phyloP scores from a whole-genome alignment of 306 rosid species.

The Trifolium pratense region DNA sequence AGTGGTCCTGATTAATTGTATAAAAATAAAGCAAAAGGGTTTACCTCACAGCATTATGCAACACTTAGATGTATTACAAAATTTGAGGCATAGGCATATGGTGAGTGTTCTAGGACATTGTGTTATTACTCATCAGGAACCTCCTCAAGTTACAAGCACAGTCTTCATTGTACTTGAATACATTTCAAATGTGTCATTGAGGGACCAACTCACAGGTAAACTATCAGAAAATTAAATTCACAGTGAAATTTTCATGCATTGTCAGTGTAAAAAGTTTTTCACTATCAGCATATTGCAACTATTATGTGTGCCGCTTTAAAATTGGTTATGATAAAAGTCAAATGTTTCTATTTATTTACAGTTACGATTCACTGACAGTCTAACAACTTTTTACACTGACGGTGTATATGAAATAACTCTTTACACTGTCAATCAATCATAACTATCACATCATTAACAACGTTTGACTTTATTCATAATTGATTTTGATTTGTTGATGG shows the following conservation, averaged over 20 bases:
- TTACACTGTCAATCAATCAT: neutral
- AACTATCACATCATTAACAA: neutral
- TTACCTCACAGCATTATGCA: constrained; percentile 58
- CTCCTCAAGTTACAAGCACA: constrained; percentile 61
- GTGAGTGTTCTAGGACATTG: constrained; percentile 91
- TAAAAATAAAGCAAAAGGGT: constrained; percentile 71
- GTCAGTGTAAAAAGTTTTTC: no score
- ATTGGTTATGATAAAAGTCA: no score
- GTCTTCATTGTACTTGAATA: constrained; percentile 68
- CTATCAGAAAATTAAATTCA: neutral
- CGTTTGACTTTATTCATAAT: neutral
- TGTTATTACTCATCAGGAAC: constrained; percentile 65
- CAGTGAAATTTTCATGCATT: no score
- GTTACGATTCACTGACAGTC: no score
- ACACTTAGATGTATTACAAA: constrained; percentile 61
- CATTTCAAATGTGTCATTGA: constrained; percentile 69
- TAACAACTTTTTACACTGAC: no score
- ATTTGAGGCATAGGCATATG: constrained; percentile 88
- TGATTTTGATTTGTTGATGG: neutral
- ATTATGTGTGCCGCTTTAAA: no score
- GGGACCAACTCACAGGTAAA: constrained; percentile 77
- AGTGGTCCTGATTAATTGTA: constrained; percentile 60
- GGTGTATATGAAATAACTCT: no score
- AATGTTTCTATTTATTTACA: no score
- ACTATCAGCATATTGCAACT: no score